phyloP scores from a whole-genome alignment of 441 rosid genomes.

The Mallotus repandus region DNA sequence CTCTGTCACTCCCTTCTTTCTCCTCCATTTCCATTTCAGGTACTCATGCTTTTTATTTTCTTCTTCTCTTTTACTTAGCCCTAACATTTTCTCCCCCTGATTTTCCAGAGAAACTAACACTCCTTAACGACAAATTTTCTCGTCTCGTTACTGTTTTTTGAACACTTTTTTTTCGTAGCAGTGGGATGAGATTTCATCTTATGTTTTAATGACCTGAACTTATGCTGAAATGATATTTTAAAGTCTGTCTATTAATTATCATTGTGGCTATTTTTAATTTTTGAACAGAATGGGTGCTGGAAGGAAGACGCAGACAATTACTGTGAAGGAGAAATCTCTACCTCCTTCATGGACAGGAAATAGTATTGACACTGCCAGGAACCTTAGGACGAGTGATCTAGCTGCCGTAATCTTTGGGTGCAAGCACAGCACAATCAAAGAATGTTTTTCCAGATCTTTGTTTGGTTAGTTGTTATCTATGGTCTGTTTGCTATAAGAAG shows the following conservation, averaged over 20 bases:
- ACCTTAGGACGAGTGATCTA: conserved; percentile 46
- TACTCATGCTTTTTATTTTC: background rate
- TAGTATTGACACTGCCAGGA: conserved; percentile 34
- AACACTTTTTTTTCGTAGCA: too few relatives aligned
- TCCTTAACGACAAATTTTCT: background rate
- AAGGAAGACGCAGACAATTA: conserved; percentile 26
- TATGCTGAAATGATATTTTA: too few relatives aligned
- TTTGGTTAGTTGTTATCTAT: conserved; percentile 51
- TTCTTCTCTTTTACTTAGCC: background rate
- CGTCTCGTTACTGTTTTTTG: too few relatives aligned
- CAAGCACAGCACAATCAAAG: conserved; percentile 47
- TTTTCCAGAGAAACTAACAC: conserved; percentile 3
- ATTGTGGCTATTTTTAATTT: background rate
- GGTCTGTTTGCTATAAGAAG: background rate
- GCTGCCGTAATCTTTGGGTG: conserved; percentile 79
- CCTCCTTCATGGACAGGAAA: conserved; percentile 3
- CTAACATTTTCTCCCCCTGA: too few relatives aligned
- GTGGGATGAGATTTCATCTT: too few relatives aligned
- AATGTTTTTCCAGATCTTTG: conserved; percentile 58
- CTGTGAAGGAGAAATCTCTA: conserved; percentile 12
- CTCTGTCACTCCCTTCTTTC: too few relatives aligned
- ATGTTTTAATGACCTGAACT: too few relatives aligned
- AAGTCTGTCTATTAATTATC: too few relatives aligned
- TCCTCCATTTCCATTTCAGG: background rate
- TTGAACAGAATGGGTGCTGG: conserved; percentile 46